A percentile compares a stretch with the other conserved stretches of the same genome.
These are phyloP conservation scores for Candida glucosophila DNA, from an alignment of 1,139 yeast species.

Conservation along the genomic window DNA sequence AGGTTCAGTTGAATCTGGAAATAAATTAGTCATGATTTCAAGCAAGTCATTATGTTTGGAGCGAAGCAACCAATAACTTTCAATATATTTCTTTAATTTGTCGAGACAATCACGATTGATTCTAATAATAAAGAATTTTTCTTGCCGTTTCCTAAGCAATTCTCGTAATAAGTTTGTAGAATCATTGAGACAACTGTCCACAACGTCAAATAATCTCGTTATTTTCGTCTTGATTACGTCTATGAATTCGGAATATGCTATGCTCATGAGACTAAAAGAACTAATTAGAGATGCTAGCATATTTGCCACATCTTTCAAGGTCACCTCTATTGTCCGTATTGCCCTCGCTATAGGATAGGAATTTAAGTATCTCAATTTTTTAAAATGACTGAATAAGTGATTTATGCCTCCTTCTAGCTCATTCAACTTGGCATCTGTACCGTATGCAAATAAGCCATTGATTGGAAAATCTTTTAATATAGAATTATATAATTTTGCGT, in stretches of 20 bases:
- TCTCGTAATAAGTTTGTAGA: slow-evolving; percentile 57
- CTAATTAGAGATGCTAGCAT: slow-evolving; percentile 17
- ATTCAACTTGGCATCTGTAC: slow-evolving; percentile 18
- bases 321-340: slow-evolving; percentile 53
- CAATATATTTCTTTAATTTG: slow-evolving; percentile 38
- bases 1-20: slow-evolving; percentile 9
- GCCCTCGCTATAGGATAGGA: slow-evolving; percentile 63
- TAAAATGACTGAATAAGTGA: slow-evolving; percentile 53
- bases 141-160: slow-evolving; percentile 63
- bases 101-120: slow-evolving; percentile 39
- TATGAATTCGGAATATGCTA: slow-evolving; percentile 16
- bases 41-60: slow-evolving; percentile 46
- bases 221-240: slow-evolving; percentile 11
- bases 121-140: slow-evolving; percentile 60
- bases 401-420: slow-evolving; percentile 39
- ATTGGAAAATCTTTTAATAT: slow-evolving; percentile 68
- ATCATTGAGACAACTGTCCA: slow-evolving; percentile 28
- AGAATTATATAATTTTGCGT: slow-evolving; percentile 48
- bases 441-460: slow-evolving; percentile 44
- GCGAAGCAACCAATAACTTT: slow-evolving; percentile 39
- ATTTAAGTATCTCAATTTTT: slow-evolving; percentile 45
- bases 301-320: slow-evolving; percentile 27
- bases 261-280: slow-evolving; percentile 16
- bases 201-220: slow-evolving; percentile 12
- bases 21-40: slow-evolving; percentile 24